Base-by-base conservation (phyloP, 257 asterid genomes). In the Jasminum sambac region DNA sequence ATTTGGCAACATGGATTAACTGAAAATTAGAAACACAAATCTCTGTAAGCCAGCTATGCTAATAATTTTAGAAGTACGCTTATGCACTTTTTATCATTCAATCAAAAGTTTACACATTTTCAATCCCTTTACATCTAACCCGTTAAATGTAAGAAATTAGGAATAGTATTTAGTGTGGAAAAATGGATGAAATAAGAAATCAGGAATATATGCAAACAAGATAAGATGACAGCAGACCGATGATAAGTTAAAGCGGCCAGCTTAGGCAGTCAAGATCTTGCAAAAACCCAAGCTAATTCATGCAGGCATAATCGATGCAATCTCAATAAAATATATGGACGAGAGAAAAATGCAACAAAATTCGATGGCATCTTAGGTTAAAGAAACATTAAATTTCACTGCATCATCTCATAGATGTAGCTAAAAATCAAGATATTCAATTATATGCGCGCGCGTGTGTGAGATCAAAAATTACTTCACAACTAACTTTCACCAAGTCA, bases 1-100 rank as follows among this genome's bases (percentile, higher is more conserved):
- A 86, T 83, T 91, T 94, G 40, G 93, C 95, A 59, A 94, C 97
- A 77, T 94, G 99, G 75, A 94, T 80, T 52, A 94, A 91, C 96
- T 94, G 84, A 71, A 82, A 42, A 67, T 7, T 11, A 50, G 72
- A 77, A 63, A 79, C 64, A 79, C 67, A 55, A 55, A 55, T 21
- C 17, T 57, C 44, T 46, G 74, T 63, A 58, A 6, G 40, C 7
- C 30, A 68, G 41, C 44, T 50, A 26, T 55, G 14, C 12, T 10
- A 6, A 55, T 55, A 55, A 13, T 55, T 55, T 66, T 68, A 34
- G 52, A 60, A 21, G 24, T 36, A 59, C 67, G 40, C 42, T 30
- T 37, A 17, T 36, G 39, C n/a, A 34, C 11, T 38, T 39, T 8
- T 21, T 62, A 46, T 72, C 11, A 61, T 24, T 21, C 36, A 17